These are phyloP conservation scores for Cicer cuneatum DNA, from an alignment of 306 rosid species.

Conservation along the genomic window DNA sequence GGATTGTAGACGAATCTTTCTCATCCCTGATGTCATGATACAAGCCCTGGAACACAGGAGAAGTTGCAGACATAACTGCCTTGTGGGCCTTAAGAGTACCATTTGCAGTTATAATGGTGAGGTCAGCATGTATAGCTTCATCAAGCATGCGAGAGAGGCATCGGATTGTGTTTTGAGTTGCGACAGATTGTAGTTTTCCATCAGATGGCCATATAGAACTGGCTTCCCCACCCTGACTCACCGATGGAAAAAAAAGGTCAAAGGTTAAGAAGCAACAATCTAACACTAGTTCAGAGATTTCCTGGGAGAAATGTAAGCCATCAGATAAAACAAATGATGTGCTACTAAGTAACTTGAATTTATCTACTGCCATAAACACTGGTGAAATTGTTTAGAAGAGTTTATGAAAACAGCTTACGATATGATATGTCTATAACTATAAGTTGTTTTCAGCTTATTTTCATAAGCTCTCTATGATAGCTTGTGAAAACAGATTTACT, in stretches of 20 bases:
- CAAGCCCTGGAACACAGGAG: conserved; percentile 65
- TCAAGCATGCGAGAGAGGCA: conserved; percentile 81
- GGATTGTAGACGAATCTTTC: conserved; percentile 62
- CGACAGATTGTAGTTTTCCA: conserved; percentile 60
- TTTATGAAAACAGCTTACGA: too few species aligned
- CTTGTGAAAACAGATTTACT: too few species aligned
- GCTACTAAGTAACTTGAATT: not conserved
- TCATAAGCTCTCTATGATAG: too few species aligned
- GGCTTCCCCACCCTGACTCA: conserved; percentile 60
- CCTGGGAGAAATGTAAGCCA: not conserved
- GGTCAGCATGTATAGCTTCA: conserved; percentile 70
- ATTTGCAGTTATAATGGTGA: conserved; percentile 60
- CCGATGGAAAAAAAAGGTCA: not conserved
- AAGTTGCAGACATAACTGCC: conserved; percentile 75
- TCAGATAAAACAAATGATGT: not conserved
- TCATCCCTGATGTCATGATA: conserved; percentile 56
- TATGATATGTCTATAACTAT: too few species aligned
- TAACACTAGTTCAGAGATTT: not conserved
- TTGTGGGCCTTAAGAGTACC: conserved; percentile 74
- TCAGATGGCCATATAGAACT: conserved; percentile 70
- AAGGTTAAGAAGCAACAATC: conserved; percentile 23
- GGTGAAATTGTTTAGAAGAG: too few species aligned
- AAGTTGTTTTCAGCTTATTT: too few species aligned
- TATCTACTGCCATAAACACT: too few species aligned
- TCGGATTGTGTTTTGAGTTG: conserved; percentile 60